phyloP scores from a whole-genome alignment of 2,329 filamentous ascomycete species.

The Biscogniauxia mediterranea region DNA sequence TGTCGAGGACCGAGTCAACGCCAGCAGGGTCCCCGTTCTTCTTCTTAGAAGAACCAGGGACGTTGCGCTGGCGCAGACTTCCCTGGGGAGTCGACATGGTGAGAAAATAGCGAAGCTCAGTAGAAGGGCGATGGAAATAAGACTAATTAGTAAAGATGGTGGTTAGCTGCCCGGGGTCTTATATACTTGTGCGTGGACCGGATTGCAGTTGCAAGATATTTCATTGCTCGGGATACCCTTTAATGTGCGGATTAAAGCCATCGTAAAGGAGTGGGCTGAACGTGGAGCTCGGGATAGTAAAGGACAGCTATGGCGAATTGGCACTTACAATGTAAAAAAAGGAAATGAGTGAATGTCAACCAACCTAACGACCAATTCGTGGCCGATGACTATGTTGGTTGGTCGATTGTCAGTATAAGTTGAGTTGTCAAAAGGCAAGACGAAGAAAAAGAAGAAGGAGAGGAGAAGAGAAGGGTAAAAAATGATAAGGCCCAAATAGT shows the following conservation, averaged over 20 bases:
- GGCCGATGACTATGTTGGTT: constrained; percentile 13
- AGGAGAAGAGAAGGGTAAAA: no score
- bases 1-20: constrained; percentile 50
- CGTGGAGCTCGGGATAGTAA: background rate
- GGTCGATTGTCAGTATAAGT: constrained; percentile 8
- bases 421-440: constrained; percentile 8
- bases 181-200: no score
- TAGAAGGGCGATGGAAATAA: constrained; percentile 4
- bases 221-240: background rate
- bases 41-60: constrained; percentile 47
- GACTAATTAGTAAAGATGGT: constrained; percentile 2
- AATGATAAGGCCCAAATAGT: background rate
- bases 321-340: constrained; percentile 24
- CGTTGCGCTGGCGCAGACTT: constrained; percentile 59
- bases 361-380: constrained; percentile 19
- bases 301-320: constrained; percentile 9
- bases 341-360: constrained; percentile 16
- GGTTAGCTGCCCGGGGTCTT: background rate
- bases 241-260: no score
- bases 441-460: background rate
- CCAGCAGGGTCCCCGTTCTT: constrained; percentile 42
- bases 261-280: background rate
- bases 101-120: constrained; percentile 17
- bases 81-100: constrained; percentile 52
- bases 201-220: no score